These are phyloP conservation scores for Kwoniella sp. DNA, from an alignment of 768 basidiomycete genomes.

Conservation along the genomic window DNA sequence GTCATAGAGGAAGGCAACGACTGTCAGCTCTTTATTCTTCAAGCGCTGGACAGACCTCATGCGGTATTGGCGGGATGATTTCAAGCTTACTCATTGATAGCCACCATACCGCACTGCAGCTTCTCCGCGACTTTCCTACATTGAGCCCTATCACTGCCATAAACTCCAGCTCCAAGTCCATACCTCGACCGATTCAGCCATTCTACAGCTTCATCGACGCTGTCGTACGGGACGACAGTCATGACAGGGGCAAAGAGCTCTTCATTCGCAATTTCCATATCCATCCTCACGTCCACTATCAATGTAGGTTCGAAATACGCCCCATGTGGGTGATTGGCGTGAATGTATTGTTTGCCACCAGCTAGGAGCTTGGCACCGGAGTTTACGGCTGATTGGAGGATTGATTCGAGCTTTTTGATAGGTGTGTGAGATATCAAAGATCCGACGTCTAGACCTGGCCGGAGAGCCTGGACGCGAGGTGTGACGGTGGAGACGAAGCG, in stretches of 20 bases:
- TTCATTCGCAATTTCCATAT: slow-evolving; percentile 74
- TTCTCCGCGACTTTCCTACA: slow-evolving; percentile 77
- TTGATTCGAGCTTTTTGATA: slow-evolving; percentile 68
- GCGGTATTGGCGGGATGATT: not conserved
- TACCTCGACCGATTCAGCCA: slow-evolving; percentile 87
- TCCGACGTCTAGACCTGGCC: slow-evolving; percentile 79
- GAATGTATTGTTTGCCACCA: slow-evolving; percentile 69
- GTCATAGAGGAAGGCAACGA: not conserved
- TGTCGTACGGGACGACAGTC: slow-evolving; percentile 78
- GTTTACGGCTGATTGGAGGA: slow-evolving; percentile 70
- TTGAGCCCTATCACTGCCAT: slow-evolving; percentile 77
- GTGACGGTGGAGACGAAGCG: slow-evolving; percentile 68
- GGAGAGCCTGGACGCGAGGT: slow-evolving; percentile 65
- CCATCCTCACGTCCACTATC: slow-evolving; percentile 71
- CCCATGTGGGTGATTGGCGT: slow-evolving; percentile 70
- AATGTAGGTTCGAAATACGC: slow-evolving; percentile 86
- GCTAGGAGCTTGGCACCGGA: slow-evolving; percentile 66
- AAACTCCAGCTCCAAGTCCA: slow-evolving; percentile 91
- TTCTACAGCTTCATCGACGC: slow-evolving; percentile 77
- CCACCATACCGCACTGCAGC: slow-evolving; percentile 94
- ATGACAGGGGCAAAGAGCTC: slow-evolving; percentile 97
- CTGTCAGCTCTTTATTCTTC: too few species aligned
- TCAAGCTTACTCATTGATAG: slow-evolving; percentile 78
- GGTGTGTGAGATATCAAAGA: slow-evolving; percentile 78
- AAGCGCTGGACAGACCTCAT: too few species aligned